Evolutionary conservation across 2,329 filamentous ascomycete species (phyloP).

Genomic region (Tothia fuscella): DNA sequence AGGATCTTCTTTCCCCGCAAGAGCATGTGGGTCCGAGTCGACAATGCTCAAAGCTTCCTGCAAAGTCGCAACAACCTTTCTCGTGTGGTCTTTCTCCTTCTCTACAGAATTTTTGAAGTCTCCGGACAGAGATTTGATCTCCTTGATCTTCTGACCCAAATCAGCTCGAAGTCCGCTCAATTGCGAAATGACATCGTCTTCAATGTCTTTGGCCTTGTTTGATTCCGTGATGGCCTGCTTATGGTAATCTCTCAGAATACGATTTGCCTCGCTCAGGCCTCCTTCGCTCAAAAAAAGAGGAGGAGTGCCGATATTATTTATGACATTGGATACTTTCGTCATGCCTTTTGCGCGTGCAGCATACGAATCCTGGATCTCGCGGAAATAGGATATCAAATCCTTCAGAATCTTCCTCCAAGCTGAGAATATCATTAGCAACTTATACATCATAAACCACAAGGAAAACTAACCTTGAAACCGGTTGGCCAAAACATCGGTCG

Average conservation of each 20-base stretch:
- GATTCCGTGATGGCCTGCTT: slow-evolving; percentile 67
- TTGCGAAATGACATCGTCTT: slow-evolving; percentile 81
- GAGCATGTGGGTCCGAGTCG: slow-evolving; percentile 62
- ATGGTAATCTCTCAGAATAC: slow-evolving; percentile 72
- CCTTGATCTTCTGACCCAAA: slow-evolving; percentile 91
- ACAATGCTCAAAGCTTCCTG: slow-evolving; percentile 70
- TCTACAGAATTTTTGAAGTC: slow-evolving; percentile 97
- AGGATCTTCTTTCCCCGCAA: slow-evolving; percentile 80
- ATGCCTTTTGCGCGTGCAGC: slow-evolving; percentile 74
- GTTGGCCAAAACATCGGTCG: slow-evolving; percentile 75
- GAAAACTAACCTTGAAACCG: slow-evolving; percentile 67
- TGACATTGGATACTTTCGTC: slow-evolving; percentile 68
- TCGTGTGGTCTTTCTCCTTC: slow-evolving; percentile 81
- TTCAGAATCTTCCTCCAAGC: slow-evolving; percentile 94
- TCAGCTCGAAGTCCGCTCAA: slow-evolving; percentile 78
- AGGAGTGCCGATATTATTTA: slow-evolving; percentile 68
- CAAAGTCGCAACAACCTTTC: slow-evolving; percentile 65
- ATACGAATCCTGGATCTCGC: slow-evolving; percentile 81
- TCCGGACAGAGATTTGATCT: slow-evolving; percentile 84
- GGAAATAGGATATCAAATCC: slow-evolving; percentile 85
- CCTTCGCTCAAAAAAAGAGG: slow-evolving; percentile 65
- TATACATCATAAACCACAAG: background rate
- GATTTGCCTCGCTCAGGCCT: slow-evolving; percentile 77
- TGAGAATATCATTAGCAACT: slow-evolving; percentile 24
- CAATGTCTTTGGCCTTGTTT: slow-evolving; percentile 80